Evolutionary conservation across 768 basidiomycete species (phyloP), one percentile per base, ranked within the genome.

Genomic region (Hypsizygus marmoreus): DNA sequence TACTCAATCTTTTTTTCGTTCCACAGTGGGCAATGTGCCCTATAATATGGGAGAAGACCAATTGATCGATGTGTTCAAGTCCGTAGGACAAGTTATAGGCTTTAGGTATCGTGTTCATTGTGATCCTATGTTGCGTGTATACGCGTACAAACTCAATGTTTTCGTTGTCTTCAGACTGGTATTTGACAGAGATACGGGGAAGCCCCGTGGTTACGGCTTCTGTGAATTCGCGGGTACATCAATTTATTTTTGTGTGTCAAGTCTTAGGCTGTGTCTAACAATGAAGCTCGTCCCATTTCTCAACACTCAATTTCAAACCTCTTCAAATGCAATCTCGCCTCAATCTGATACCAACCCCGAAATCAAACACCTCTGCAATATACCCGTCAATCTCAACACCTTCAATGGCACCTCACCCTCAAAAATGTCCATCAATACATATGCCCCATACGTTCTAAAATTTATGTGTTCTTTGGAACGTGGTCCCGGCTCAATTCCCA

Each of bases 201-300:
- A 95, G 64, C 91, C 93, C 40, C 87, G 86, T 68, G 93, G 93
- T 22, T 95, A 94, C 65, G 93, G 92, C 16, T 92, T 92, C 61
- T 92, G 91, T 74, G 91, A 93, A 80, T 94, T 91, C 59, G 81
- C 86, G 55, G 91, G 90, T 91, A 80, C 72, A 76, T 74, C 61
- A 66, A 61, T 69, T 62, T 61, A 55, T 62, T 57, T 45, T 56
- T 60, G 42, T 63, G 51, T 54, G 49, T 29, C 35, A 48, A 49
- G 59, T 60, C 44, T 49, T 50, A 43, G 28, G 22, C 53, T 43
- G 51, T 43, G 53, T 52, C 69, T 77, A 68, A 75, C 74, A 59
- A n/a, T 63, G 49, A 67, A 64, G 49, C 56, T 57, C 47, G 55
- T 47, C 51, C 47, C 56, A 50, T 38, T 45, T 44, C 38, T 49